Evolutionary conservation across 2,329 filamentous ascomycete genomes (phyloP).

Genomic region (Chaetomium globosum): DNA sequence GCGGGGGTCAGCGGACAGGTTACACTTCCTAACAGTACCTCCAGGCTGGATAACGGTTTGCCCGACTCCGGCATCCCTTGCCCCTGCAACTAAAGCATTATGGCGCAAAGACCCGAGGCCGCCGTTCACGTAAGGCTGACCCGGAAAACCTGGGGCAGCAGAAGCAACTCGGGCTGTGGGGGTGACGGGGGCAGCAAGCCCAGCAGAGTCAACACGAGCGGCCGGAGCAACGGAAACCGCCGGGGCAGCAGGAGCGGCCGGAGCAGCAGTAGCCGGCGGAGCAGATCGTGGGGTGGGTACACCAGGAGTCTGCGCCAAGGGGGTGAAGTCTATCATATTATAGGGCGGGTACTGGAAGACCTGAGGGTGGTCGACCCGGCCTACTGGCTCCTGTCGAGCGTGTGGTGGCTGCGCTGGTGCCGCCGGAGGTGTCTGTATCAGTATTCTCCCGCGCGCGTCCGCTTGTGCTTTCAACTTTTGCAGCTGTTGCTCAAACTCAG

Average conservation of each 20-base stretch:
- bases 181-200: too few species aligned
- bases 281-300: background rate
- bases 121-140: background rate
- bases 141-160: background rate
- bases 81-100: background rate
- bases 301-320: background rate
- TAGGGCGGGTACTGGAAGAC: background rate
- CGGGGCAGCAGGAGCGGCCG: background rate
- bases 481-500: background rate
- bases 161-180: background rate
- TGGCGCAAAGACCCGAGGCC: background rate
- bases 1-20: background rate
- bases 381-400: background rate
- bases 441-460: background rate
- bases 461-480: background rate
- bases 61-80: background rate
- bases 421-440: background rate
- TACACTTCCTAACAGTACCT: background rate
- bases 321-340: background rate
- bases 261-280: background rate
- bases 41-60: background rate
- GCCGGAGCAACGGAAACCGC: background rate
- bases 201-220: too few species aligned
- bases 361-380: background rate
- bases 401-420: background rate